Evolutionary conservation across 2,329 filamentous ascomycete genomes (phyloP), one percentile per base, ranked within the genome.

Genomic region (Mycogone perniciosa): DNA sequence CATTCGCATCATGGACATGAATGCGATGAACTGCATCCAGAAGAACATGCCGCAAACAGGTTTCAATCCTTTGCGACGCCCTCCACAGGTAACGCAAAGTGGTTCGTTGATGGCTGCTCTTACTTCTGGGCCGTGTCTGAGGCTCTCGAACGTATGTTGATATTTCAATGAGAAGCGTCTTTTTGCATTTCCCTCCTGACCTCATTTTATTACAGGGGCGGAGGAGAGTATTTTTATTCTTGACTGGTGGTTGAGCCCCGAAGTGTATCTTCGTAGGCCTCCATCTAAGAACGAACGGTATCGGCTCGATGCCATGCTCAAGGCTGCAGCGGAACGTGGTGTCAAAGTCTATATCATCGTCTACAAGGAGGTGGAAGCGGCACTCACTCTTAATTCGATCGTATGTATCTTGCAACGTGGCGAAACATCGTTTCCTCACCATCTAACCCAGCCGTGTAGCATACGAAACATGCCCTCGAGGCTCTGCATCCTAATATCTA

Each of bases 191-290:
- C 8, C 4, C 39, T 20, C 20, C 6, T 38, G 6, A 35, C 5
- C 5, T 26, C 31, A 46, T 37, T 50, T 60, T 46, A 55, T 54
- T 31, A 7, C 56, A 80, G 83, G 80, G 61, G 89, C 89, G 3
- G 77, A 74, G 56, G 82, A 92, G 59, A 86, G 80, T 39, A 86
- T 95, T 59, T 91, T 86, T 78, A 95, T 95, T 57, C 72, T 95
- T 40, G 88, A 92, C 64, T 93, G 86, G 89, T 95, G 90, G 89
- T 69, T 95, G 57, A 90, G 85, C 50, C 89, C 91, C 1, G 91
- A 96, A 69, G 73, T 96, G 30, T 96, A 93, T 64, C 77, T 96
- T 33, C 82, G 90, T 58, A 81, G 90, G 27, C 90, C 91, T 2
- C 89, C 89, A 7, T 81, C 87, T 20, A 79, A 81, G 64, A 90